phyloP scores from a whole-genome alignment of 1,284 basidiomycete genomes.

The Puccinia novopanici region DNA sequence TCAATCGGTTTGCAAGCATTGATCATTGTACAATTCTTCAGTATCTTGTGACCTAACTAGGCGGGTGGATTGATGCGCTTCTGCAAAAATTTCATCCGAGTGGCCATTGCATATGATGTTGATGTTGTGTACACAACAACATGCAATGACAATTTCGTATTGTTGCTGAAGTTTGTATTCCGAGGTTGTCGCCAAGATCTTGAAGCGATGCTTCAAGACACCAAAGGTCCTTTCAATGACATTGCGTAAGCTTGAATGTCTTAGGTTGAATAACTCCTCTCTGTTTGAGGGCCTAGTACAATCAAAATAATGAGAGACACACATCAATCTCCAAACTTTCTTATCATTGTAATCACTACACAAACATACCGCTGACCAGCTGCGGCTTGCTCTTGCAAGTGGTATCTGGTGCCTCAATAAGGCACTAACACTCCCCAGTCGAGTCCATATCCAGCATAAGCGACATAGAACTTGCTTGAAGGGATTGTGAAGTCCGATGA shows the following conservation, averaged over 20 bases:
- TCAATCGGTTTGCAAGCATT: neutral
- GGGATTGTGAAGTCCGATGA: neutral
- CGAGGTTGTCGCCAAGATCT: neutral
- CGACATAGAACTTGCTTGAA: neutral
- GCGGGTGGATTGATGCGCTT: neutral
- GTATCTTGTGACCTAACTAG: neutral
- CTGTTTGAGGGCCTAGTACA: neutral
- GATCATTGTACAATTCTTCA: neutral
- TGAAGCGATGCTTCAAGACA: conserved; percentile 1
- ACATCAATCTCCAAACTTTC: too few relatives aligned
- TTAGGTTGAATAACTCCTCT: neutral
- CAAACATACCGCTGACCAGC: neutral
- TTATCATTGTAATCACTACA: too few relatives aligned
- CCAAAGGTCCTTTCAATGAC: conserved; percentile 8
- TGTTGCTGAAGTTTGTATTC: neutral
- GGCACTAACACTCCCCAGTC: conserved; percentile 11
- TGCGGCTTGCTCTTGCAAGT: neutral
- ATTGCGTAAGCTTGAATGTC: neutral
- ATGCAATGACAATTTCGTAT: neutral
- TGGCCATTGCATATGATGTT: neutral
- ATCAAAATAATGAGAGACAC: neutral
- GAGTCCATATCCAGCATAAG: neutral
- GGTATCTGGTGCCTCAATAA: neutral
- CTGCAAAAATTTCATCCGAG: neutral
- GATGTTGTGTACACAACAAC: conserved; percentile 2